These are phyloP conservation scores for Desmodesmus armatus DNA, from an alignment of 139 green algal species.

Conservation along the genomic window DNA sequence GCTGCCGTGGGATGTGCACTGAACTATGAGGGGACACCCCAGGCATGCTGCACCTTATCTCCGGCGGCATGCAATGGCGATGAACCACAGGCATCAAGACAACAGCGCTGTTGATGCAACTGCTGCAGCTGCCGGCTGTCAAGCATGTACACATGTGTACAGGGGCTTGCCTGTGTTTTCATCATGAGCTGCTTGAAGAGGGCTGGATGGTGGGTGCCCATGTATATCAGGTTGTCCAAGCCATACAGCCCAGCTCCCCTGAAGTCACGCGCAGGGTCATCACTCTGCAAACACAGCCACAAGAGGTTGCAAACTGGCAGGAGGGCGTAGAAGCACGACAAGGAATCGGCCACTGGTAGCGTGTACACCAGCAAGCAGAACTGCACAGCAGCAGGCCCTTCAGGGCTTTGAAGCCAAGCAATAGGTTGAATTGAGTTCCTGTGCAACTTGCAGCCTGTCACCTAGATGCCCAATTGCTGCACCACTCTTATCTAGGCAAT, in stretches of 20 bases:
- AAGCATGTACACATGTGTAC: too few relatives aligned
- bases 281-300: constrained; percentile 65
- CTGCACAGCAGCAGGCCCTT: too few relatives aligned
- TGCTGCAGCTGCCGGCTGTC: neutral
- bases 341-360: too few relatives aligned
- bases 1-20: too few relatives aligned
- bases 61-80: constrained; percentile 58
- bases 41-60: constrained; percentile 25
- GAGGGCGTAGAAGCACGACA: neutral
- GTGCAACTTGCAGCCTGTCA: too few relatives aligned
- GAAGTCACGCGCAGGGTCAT: constrained; percentile 84
- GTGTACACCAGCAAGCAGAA: too few relatives aligned
- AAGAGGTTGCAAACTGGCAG: neutral
- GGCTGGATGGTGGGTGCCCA: constrained; percentile 60
- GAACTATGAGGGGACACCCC: neutral
- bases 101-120: too few relatives aligned
- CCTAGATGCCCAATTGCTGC: too few relatives aligned
- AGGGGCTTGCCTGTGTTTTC: constrained; percentile 38
- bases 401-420: too few relatives aligned
- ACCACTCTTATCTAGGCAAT: neutral
- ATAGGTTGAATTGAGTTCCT: too few relatives aligned
- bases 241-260: constrained; percentile 80
- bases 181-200: constrained; percentile 50
- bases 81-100: constrained; percentile 79
- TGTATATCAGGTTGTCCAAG: constrained; percentile 86